Evolutionary conservation across 192 early-diverging fungal species (phyloP), one percentile per base, ranked within the genome.

Genomic region (Coemansia sp.): DNA sequence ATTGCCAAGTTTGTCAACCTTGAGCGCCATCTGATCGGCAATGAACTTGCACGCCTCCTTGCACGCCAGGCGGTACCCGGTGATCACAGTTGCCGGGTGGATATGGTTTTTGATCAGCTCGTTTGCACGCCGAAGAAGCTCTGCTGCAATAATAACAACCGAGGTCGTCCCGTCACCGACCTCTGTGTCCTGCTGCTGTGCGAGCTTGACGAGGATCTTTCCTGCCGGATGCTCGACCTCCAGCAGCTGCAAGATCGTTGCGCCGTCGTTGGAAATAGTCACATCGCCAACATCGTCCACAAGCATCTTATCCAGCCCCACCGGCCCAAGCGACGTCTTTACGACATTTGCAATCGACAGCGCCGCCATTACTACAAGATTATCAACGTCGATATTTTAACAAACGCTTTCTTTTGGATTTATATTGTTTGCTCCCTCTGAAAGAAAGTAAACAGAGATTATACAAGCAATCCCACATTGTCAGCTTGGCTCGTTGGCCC

Each of bases 281-380:
- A 99, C 96, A 76, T 98, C 98, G 47, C 98, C 98, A 83, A 99
- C 95, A 71, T 99, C 98, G 81, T 99, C 96, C 15, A 99, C 98
- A 59, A 99, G 78, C 98, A 99, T 99, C 86, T 99, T 99, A 84
- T 99, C 98, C 45, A 99, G 87, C 16, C 98, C 98, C 61, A 99
- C 98, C 38, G 98, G 98, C 15, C 98, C 98, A 48, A 99, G 85
- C 37, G 96, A 98, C n/a, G 89, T 93, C 86, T 98, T 98, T 57
- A 99, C 93, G 75, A 99, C 96, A 74, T 99, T 99, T 65, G 96
- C 93, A 71, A 99, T 95, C 23, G 98, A 92, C 50, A 90, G 75
- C 13, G 93, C 96, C 39, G 98, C 96, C 76, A 98, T 85, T 38
- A 99, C 97, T 99, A 86, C 23, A 63, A 12, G 7, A 13, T 41